Percentiles rank a stretch among this genome's conserved stretches.
Evolutionary conservation across 148 eudicot species (phyloP).

Genomic region (Camellia granthamiana): DNA sequence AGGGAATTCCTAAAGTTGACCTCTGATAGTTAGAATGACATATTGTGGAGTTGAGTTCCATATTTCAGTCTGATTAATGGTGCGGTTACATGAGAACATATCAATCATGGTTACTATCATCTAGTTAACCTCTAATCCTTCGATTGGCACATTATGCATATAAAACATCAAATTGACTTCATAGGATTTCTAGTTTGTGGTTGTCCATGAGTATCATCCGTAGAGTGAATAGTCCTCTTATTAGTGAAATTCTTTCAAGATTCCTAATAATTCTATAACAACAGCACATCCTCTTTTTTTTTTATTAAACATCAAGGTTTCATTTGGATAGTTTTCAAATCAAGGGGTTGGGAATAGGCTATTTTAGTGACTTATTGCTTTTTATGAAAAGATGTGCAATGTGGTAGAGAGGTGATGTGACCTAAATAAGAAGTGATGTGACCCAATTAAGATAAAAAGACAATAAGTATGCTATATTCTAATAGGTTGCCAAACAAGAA

Average conservation of each 20-base stretch:
- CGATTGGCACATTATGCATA: neutral
- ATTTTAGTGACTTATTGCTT: too few species aligned
- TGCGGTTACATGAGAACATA: neutral
- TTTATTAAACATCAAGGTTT: neutral
- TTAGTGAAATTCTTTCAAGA: neutral
- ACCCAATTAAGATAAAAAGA: too few species aligned
- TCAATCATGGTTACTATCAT: neutral
- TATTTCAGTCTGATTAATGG: neutral
- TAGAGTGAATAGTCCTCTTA: too few species aligned
- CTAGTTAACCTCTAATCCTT: neutral
- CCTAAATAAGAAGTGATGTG: too few species aligned
- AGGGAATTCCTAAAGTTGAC: neutral
- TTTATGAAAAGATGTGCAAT: too few species aligned
- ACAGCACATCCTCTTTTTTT: neutral
- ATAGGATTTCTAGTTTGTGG: neutral
- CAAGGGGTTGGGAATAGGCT: too few species aligned
- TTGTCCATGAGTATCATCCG: neutral
- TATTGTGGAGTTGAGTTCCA: neutral
- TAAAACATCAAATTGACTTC: neutral
- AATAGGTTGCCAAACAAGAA: too few species aligned
- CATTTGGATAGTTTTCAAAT: too few species aligned
- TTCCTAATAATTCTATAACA: neutral
- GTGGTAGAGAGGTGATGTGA: too few species aligned
- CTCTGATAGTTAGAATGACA: neutral
- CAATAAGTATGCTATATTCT: too few species aligned